phyloP scores from a whole-genome alignment of 176 grass and related monocot species.

The Melocanna baccifera region DNA sequence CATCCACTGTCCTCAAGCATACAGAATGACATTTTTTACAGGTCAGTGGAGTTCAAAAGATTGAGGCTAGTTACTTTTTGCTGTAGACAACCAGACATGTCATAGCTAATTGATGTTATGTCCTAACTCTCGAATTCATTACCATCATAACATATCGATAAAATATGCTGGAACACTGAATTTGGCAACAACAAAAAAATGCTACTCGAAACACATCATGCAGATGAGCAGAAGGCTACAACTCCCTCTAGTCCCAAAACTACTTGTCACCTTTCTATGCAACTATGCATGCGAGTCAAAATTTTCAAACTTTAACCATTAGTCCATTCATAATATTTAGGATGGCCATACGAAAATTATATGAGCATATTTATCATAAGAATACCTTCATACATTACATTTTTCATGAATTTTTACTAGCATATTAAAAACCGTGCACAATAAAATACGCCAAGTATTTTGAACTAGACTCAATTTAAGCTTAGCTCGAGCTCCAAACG shows the following conservation, averaged over 20 bases:
- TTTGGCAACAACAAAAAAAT: neutral
- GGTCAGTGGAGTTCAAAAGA: neutral
- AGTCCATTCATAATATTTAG: neutral
- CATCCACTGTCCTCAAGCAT: neutral
- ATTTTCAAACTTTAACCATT: neutral
- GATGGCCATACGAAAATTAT: neutral
- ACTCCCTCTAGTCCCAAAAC: neutral
- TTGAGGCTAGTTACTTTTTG: neutral
- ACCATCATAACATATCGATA: neutral
- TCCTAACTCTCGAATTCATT: slow-evolving; percentile 3
- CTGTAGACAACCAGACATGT: neutral
- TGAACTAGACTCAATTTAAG: too few relatives aligned
- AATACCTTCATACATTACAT: neutral
- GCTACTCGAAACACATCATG: neutral
- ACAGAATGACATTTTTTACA: slow-evolving; percentile 18
- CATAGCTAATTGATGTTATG: slow-evolving; percentile 1
- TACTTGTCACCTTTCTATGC: neutral
- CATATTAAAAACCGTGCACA: slow-evolving; percentile 3
- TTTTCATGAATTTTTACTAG: slow-evolving; percentile 14
- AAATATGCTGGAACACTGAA: neutral
- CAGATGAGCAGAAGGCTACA: neutral
- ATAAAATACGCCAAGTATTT: neutral
- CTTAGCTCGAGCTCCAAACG: too few relatives aligned
- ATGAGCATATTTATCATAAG: neutral
- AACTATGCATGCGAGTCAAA: neutral